Percentiles rank a stretch among this genome's conserved stretches.
Evolutionary conservation across 2,329 filamentous ascomycete genomes (phyloP).

Genomic region (Ampelomyces quisqualis): DNA sequence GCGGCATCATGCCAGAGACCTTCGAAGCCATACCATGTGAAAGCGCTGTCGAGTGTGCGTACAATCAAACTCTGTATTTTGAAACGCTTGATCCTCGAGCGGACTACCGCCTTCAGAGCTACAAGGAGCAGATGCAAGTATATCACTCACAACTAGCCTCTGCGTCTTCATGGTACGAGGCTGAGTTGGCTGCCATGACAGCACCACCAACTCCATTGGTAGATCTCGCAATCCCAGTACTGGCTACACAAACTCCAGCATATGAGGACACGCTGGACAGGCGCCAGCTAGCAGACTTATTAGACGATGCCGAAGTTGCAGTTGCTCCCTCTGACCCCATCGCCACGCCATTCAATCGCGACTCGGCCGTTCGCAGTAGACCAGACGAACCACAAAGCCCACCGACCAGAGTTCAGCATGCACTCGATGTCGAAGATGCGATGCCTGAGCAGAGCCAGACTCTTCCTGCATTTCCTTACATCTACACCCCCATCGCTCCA

Average conservation of each 20-base stretch:
- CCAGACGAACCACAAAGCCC: constrained; percentile 23
- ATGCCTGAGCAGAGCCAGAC: constrained; percentile 17
- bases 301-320: constrained; percentile 23
- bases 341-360: constrained; percentile 8
- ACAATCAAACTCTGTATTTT: constrained; percentile 51
- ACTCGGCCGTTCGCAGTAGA: constrained; percentile 16
- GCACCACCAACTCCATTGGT: constrained; percentile 15
- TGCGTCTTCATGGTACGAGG: constrained; percentile 35
- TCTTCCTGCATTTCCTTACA: constrained; percentile 30
- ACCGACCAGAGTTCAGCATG: constrained; percentile 26
- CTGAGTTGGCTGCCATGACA: constrained; percentile 30
- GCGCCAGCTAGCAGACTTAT: constrained; percentile 29
- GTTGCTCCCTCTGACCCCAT: constrained; percentile 12
- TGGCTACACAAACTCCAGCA: constrained; percentile 20
- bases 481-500: constrained; percentile 36
- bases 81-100: constrained; percentile 42
- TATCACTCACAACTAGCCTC: constrained; percentile 38
- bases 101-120: constrained; percentile 28
- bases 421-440: constrained; percentile 12
- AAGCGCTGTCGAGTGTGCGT: constrained; percentile 45
- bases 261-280: constrained; percentile 26
- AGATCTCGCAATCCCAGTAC: constrained; percentile 10
- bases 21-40: constrained; percentile 54
- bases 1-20: constrained; percentile 63
- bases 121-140: constrained; percentile 37